These are phyloP conservation scores for Ramularia endophylla DNA, from an alignment of 2,329 filamentous ascomycete species.

Conservation along the genomic window DNA sequence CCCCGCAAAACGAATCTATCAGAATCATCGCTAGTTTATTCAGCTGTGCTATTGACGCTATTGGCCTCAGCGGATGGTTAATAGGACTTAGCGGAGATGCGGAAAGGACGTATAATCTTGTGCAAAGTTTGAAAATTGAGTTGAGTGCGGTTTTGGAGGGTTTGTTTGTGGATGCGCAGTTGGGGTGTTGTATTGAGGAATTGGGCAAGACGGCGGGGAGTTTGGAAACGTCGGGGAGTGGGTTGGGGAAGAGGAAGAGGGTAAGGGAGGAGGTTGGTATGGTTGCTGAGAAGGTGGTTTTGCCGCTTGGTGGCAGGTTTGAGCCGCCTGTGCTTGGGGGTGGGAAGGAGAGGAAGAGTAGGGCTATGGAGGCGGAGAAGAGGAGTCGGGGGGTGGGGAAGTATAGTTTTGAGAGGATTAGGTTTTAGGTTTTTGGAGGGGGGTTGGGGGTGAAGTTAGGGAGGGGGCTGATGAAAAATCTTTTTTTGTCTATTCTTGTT, in stretches of 20 bases:
- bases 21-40: conserved; percentile 66
- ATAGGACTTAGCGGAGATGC: conserved; percentile 51
- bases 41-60: conserved; percentile 66
- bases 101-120: conserved; percentile 56
- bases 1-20: conserved; percentile 62
- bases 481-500: too few species aligned
- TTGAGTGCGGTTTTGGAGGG: conserved; percentile 56
- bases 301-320: conserved; percentile 11
- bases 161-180: conserved; percentile 9
- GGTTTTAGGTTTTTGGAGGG: too few species aligned
- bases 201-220: conserved; percentile 1
- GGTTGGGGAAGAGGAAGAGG: conserved; percentile 5
- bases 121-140: conserved; percentile 61
- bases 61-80: conserved; percentile 70
- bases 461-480: too few species aligned
- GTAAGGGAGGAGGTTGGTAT: conserved; percentile 6
- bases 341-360: conserved; percentile 1
- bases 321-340: conserved; percentile 3
- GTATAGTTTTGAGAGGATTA: conserved; percentile 13
- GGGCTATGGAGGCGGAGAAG: conserved; percentile 8
- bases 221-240: not conserved
- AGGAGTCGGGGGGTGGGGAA: conserved; percentile 13
- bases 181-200: conserved; percentile 11
- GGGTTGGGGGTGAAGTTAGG: too few species aligned
- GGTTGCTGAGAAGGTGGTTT: conserved; percentile 6